These are phyloP conservation scores for Cadophora luteo-olivacea DNA, from an alignment of 2,329 filamentous ascomycete genomes.

Conservation along the genomic window DNA sequence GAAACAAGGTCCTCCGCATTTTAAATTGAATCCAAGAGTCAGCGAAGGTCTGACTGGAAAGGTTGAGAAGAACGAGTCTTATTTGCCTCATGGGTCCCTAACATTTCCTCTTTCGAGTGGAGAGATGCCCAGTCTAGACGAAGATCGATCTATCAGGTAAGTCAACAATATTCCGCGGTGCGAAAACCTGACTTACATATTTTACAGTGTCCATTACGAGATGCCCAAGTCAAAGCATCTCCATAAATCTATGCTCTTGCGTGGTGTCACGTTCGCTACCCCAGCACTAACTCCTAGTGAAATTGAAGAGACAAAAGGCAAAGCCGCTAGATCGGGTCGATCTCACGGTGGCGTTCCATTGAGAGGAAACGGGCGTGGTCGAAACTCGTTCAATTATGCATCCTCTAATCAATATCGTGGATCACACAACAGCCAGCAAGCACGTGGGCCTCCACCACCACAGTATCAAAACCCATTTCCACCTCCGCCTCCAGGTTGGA, in stretches of 20 bases:
- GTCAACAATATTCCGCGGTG: slow-evolving; percentile 43
- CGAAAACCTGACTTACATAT: slow-evolving; percentile 35
- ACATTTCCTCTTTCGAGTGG: slow-evolving; percentile 76
- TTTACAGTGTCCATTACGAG: slow-evolving; percentile 78
- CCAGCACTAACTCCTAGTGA: slow-evolving; percentile 78
- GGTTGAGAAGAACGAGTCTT: slow-evolving; percentile 81
- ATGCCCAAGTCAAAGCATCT: slow-evolving; percentile 74
- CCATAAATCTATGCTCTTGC: slow-evolving; percentile 94
- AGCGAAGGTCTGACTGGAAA: slow-evolving; percentile 82
- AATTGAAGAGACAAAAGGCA: slow-evolving; percentile 73
- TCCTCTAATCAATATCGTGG: slow-evolving; percentile 37
- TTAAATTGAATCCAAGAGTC: slow-evolving; percentile 75
- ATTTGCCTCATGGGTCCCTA: slow-evolving; percentile 84
- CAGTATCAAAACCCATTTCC: slow-evolving; percentile 38
- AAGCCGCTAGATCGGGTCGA: slow-evolving; percentile 70
- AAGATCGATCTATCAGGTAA: slow-evolving; percentile 85
- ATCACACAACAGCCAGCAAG: slow-evolving; percentile 31
- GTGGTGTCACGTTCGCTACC: slow-evolving; percentile 76
- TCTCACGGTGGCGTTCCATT: slow-evolving; percentile 73
- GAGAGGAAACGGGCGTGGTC: slow-evolving; percentile 53
- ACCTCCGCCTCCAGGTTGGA: slow-evolving; percentile 45
- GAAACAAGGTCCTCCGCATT: slow-evolving; percentile 70
- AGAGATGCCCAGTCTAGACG: slow-evolving; percentile 78
- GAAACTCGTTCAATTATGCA: slow-evolving; percentile 61
- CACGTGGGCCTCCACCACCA: slow-evolving; percentile 33